Percentiles rank a stretch among this genome's conserved stretches.
Evolutionary conservation across 2,329 filamentous ascomycete genomes (phyloP).

Genomic region (Arthrobotrys conoides): DNA sequence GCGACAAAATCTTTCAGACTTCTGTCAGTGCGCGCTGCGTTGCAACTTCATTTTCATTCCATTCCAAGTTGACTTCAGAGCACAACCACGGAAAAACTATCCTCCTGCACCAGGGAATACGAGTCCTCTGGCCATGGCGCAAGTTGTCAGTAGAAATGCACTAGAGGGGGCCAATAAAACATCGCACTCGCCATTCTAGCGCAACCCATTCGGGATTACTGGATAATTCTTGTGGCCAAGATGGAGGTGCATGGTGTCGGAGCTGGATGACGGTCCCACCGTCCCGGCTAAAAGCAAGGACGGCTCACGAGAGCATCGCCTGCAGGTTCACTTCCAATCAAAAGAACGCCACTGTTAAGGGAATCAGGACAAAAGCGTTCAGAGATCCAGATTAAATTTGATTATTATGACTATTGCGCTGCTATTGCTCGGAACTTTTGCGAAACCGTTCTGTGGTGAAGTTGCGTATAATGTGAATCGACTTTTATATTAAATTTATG

Average conservation of each 20-base stretch:
- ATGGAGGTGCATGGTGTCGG: slow-evolving; percentile 41
- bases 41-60: slow-evolving; percentile 19
- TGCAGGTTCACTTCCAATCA: slow-evolving; percentile 52
- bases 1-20: background rate
- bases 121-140: slow-evolving; percentile 47
- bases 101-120: slow-evolving; percentile 54
- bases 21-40: slow-evolving; percentile 41
- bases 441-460: background rate
- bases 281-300: slow-evolving; percentile 54
- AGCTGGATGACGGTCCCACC: slow-evolving; percentile 51
- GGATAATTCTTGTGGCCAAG: slow-evolving; percentile 31
- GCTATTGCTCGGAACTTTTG: slow-evolving; percentile 29
- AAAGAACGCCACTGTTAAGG: slow-evolving; percentile 49
- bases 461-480: background rate
- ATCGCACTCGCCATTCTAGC: slow-evolving; percentile 39
- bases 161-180: slow-evolving; percentile 24
- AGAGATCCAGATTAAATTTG: slow-evolving; percentile 50
- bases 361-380: slow-evolving; percentile 26
- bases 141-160: slow-evolving; percentile 33
- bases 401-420: slow-evolving; percentile 32
- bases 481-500: slow-evolving; percentile 11
- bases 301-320: slow-evolving; percentile 49
- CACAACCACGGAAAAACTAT: slow-evolving; percentile 57
- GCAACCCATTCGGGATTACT: slow-evolving; percentile 36
- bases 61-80: slow-evolving; percentile 9